Evolutionary conservation across 2,329 filamentous ascomycete species (phyloP), one percentile per base, ranked within the genome.

Genomic region (Penicillium nordicum): DNA sequence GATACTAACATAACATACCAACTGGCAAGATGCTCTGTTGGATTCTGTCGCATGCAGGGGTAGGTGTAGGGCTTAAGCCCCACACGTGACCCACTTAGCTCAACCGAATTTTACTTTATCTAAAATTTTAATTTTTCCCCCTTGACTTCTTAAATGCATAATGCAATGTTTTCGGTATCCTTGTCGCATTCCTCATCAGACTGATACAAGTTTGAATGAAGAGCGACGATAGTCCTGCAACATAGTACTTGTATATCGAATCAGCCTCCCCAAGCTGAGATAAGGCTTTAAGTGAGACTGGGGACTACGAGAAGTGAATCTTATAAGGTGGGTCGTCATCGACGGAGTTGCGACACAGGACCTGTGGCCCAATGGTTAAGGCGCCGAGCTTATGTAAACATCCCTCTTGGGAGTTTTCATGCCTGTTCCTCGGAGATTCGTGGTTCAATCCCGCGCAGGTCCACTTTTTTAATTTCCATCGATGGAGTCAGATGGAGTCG

Each of bases 351-450:
- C 43, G 12, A 46, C 29, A 3, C 1, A 23, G 43, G 43, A 46
- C 43, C 29, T 46, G 43, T 46, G 29, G 43, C 43, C 43, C 12
- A 46, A 46, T 46, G 43, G 43, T 45, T 1, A 45, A 21, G 43
- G 43, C 43, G 43, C 43, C 43, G 43, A 46, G 43, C 43, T 46
- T 46, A 46, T 46, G 43, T 46, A 46, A 46, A 46, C 43, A 46
- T 32, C 18, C 29, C 25, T 3, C 5, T 8, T 1, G 29, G 29
- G 29, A 34, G 29, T 34, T 34, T 32, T 14, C 43, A 46, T 46
- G 43, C 5, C 18, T 1, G 32, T 46, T 46, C 43, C 43, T 46
- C 43, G 43, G 43, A 46, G 43, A 46, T 46, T 46, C 43, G 43
- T 46, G 43, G 29, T 46, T 46, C 43, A 46, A 46, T 46, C 43